Conservation (phyloP, 2,329 filamentous ascomycete genomes). For the Myrmaecium sp. region DNA sequence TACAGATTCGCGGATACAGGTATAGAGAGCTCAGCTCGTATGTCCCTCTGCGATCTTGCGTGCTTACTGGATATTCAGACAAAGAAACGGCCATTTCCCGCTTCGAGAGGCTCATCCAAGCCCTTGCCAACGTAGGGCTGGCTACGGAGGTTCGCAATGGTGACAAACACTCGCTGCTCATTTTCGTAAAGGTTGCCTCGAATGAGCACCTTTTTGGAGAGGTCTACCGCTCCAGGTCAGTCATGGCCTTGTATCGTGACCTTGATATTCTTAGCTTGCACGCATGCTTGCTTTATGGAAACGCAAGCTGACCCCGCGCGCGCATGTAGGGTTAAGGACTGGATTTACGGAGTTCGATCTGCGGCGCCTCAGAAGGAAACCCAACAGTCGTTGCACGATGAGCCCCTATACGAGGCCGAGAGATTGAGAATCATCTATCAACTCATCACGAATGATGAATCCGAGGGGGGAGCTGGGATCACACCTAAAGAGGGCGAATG, state of each 20-base stretch:
- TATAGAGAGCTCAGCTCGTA: constrained; percentile 19
- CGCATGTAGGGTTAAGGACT: constrained; percentile 60
- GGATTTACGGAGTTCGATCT: constrained; percentile 74
- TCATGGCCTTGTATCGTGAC: too few species aligned
- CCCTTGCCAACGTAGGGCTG: constrained; percentile 63
- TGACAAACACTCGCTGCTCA: constrained; percentile 54
- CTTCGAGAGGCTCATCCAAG: constrained; percentile 62
- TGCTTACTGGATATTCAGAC: constrained; percentile 29
- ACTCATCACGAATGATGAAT: constrained; percentile 37
- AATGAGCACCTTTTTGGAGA: constrained; percentile 59
- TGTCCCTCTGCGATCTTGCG: constrained; percentile 5
- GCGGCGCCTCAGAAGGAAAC: constrained; percentile 61
- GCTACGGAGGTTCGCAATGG: constrained; percentile 76
- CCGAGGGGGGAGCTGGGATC: constrained; percentile 33
- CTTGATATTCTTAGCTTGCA: not conserved
- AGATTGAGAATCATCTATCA: constrained; percentile 75
- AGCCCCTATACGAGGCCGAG: constrained; percentile 77
- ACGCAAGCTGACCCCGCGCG: constrained; percentile 1
- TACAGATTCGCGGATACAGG: constrained; percentile 56
- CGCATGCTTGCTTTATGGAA: constrained; percentile 1
- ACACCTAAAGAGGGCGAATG: constrained; percentile 33
- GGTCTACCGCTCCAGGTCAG: constrained; percentile 60
- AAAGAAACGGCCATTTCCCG: constrained; percentile 51
- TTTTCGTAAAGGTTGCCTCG: constrained; percentile 71
- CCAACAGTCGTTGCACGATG: constrained; percentile 45